These are phyloP conservation scores for Sporothrix globosa DNA, from an alignment of 2,329 filamentous ascomycete genomes.

Conservation along the genomic window DNA sequence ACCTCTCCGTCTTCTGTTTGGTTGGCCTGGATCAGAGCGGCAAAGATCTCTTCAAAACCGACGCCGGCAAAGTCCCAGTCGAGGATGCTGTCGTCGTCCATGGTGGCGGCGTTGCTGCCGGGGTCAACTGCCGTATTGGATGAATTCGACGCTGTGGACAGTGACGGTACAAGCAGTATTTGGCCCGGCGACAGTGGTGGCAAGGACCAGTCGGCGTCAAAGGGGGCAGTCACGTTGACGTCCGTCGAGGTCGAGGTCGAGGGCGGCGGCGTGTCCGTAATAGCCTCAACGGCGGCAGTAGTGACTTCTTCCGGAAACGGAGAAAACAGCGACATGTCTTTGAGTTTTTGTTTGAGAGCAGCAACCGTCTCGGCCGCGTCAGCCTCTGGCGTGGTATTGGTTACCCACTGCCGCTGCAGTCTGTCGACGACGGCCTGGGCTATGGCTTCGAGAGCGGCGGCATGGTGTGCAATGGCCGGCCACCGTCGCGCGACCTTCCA, in stretches of 20 bases:
- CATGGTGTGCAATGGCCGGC: constrained; percentile 21
- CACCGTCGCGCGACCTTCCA: constrained; percentile 27
- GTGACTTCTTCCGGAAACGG: not conserved
- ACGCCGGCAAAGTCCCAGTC: constrained; percentile 29
- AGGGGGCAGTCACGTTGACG: constrained; percentile 11
- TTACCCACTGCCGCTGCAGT: not conserved
- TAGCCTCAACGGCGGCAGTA: not conserved
- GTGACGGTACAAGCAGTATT: not conserved
- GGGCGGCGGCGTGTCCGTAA: too few species aligned
- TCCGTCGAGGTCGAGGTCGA: not conserved
- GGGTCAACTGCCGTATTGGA: not conserved
- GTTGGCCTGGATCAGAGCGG: constrained; percentile 24
- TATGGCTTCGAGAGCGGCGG: not conserved
- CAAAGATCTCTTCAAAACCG: constrained; percentile 28
- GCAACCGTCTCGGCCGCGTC: not conserved
- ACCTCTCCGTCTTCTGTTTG: not conserved
- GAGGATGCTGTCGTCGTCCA: not conserved
- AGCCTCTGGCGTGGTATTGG: not conserved
- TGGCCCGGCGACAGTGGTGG: not conserved
- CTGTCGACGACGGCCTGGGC: not conserved
- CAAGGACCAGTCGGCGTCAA: constrained; percentile 6
- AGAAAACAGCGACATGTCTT: constrained; percentile 12
- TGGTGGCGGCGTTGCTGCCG: not conserved
- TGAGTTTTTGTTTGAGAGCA: not conserved
- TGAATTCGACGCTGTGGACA: not conserved